Base-by-base conservation (phyloP, 2,329 filamentous ascomycete genomes). In the Leptographium lundbergii region DNA sequence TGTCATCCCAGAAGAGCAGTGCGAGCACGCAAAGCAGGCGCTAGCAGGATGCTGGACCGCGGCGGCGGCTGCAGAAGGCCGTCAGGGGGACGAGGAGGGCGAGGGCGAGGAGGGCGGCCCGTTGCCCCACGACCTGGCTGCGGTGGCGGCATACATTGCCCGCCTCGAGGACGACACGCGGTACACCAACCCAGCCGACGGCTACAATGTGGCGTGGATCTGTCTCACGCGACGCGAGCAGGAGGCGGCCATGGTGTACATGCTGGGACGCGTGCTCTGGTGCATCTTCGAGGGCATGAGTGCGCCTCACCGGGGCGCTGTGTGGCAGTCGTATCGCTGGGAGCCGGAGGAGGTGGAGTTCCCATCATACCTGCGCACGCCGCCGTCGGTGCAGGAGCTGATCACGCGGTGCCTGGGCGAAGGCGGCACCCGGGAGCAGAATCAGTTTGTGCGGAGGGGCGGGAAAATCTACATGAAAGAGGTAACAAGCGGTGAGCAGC, bases 211-310 rank as follows among this genome's bases (percentile, higher is more conserved):
- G 9, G 70, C 80, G 4, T 85, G 81, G 81, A 71, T 76, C 5
- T 77, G 75, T 57, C 72, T 84, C n/a, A 75, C 71, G 17, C 67
- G 68, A 1, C 61, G 61, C 3, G 81, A 84, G 63, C 77, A 80
- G 63, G 81, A 84, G 64, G 73, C 77, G 0, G 81, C 81, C 24
- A 78, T 81, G 66, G 81, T 82, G 1, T 85, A 83, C 68, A 83
- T 84, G 81, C 75, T 85, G 19, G 81, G 81, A 6, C 75, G 81
- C 47, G 73, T 82, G 29, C 70, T 85, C 54, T 85, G 81, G 81
- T 84, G 81, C 65, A 76, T 84, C 19, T 84, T 84, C 59, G 81
- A 85, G 66, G 80, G 79, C 24, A 76, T 78, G 65, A 79, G 78
- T 60, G 80, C 80, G 2, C 81, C 81, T 1, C 79, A 84, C 64